Base-by-base conservation (phyloP, 805 yeast species). In the Lipomyces anomalus region DNA sequence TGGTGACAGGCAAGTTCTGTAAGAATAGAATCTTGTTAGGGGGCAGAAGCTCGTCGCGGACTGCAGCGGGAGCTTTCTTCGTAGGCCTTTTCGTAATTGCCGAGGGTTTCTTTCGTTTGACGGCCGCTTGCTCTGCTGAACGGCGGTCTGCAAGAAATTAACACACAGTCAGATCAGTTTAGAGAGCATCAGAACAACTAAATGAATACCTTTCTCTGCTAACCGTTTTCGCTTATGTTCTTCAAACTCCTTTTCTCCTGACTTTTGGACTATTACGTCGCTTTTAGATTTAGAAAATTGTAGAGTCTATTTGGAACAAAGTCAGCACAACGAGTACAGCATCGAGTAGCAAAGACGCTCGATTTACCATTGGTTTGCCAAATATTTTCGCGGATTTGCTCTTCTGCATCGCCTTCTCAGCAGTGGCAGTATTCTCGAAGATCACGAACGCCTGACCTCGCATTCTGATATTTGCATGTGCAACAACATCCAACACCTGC, bases 371-470 rank as follows among this genome's bases (percentile, higher is more conserved):
- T 0, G 72, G 72, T 43, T 73, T 73, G 18, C 70, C 76, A 52
- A 71, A 71, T 9, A 82, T 44, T 34, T 46, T 48, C 32, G 55
- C 53, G 13, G 59, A 61, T 22, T 57, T 51, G n/a, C 49, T 47
- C 16, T 58, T 63, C n/a, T 67, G 65, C 2, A 73, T 58, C 0
- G 82, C 83, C 34, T 58, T 56, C 3, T 59, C 46, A 1, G 88
- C 79, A 4, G 66, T 62, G 2, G 67, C 67, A 1, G 57, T 56
- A 17, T 61, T 58, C 3, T 65, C 69, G 42, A 79, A 76, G 0
- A 84, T 76, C 4, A 86, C 71, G 61, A 84, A 86, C 1, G 95
- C 95, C 62, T 86, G 95, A 2, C 95, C 95, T 46, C 81, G 73
- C 74, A 82, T 71, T 50, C 70, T 73, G n/a, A 84, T 57, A 53